These are phyloP conservation scores for Vigna angularis DNA, from an alignment of 306 rosid species.

Conservation along the genomic window DNA sequence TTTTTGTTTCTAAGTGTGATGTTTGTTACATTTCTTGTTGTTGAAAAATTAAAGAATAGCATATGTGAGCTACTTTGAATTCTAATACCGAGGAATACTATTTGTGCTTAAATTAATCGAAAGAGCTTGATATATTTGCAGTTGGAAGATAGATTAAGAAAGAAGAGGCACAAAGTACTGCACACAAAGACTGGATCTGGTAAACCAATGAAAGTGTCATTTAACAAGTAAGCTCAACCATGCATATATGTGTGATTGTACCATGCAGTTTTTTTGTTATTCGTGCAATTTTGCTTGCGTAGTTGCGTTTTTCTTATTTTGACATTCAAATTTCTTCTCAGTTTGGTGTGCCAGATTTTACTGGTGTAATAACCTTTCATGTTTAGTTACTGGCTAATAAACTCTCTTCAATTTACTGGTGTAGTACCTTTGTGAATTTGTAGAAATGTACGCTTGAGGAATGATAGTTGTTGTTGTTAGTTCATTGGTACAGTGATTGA, in stretches of 20 bases:
- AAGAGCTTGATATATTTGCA: slow-evolving; percentile 49
- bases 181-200: slow-evolving; percentile 89
- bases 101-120: slow-evolving; percentile 6
- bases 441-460: slow-evolving; percentile 1
- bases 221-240: slow-evolving; percentile 72
- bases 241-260: not conserved
- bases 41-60: slow-evolving; percentile 34
- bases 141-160: slow-evolving; percentile 91
- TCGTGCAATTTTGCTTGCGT: not conserved
- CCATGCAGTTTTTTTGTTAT: slow-evolving; percentile 16
- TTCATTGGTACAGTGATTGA: not conserved
- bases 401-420: no score
- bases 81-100: slow-evolving; percentile 14
- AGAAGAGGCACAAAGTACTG: slow-evolving; percentile 81
- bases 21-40: slow-evolving; percentile 25
- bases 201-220: slow-evolving; percentile 68
- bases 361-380: slow-evolving; percentile 1
- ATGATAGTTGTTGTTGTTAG: not conserved
- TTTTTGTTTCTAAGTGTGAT: not conserved
- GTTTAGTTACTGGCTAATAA: no score
- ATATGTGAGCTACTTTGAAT: slow-evolving; percentile 19
- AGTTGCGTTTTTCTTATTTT: slow-evolving; percentile 31
- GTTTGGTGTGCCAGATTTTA: slow-evolving; percentile 6
- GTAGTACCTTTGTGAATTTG: not conserved
- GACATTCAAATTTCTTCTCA: slow-evolving; percentile 1